Evolutionary conservation across 1,284 basidiomycete genomes (phyloP), one percentile per base, ranked within the genome.

Genomic region (Cystobasidium pallidum): DNA sequence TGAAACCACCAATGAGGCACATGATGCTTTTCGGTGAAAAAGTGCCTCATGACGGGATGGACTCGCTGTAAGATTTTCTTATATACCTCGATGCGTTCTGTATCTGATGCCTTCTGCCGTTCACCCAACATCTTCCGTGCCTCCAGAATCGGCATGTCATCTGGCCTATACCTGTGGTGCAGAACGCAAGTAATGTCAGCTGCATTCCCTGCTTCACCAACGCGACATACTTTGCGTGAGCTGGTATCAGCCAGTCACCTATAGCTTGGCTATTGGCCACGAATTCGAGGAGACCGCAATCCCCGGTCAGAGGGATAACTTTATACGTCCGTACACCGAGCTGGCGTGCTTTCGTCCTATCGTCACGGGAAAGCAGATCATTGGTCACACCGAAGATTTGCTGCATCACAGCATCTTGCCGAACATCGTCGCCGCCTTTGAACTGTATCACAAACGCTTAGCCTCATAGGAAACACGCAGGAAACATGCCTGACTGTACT

Each of bases 391-490:
- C 88, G 78, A 99, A 99, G 1, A 97, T 92, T 81, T 99, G 96
- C 79, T 97, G 93, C 94, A 99, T 97, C 57, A 99, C 92, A 0
- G 95, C 94, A 80, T 99, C 95, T 81, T 99, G 96, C 34, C 95
- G 88, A 39, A 96, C 82, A 78, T 99, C 95, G 76, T 97, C 94
- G 21, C 89, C 86, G 13, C 91, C 91, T 81, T 99, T 99, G 84
- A 94, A 96, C 92, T 97, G 36, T 15, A 45, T n/a, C n/a, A n/a
- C n/a, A n/a, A n/a, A n/a, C n/a, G n/a, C n/a, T n/a, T n/a, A n/a
- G n/a, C n/a, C n/a, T n/a, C n/a, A n/a, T n/a, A n/a, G n/a, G n/a
- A n/a, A n/a, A n/a, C n/a, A n/a, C n/a, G n/a, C n/a, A n/a, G n/a
- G n/a, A 19, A n/a, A n/a, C 43, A 45, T 7, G 43, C 6, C 8